Evolutionary conservation across 208 protist genomes (phyloP), one percentile per base, ranked within the genome.

Genomic region (Leishmania aethiopica): DNA sequence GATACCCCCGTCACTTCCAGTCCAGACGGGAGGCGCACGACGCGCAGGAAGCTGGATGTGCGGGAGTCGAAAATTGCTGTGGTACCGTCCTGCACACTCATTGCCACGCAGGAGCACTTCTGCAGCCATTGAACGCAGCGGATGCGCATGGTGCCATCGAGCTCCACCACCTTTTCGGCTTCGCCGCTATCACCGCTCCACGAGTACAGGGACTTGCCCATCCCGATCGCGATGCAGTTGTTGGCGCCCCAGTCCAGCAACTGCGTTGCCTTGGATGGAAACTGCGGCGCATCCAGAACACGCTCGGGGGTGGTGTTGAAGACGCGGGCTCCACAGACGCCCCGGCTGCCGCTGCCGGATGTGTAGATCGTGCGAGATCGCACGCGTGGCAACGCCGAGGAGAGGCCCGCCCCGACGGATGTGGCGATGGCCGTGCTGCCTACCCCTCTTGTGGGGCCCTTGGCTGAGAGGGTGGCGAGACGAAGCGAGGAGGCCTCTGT

Each of bases 231-330:
- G 57, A 97, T 88, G 85, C 90, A 90, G 79, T 97, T 95, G 82
- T 97, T 96, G 55, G 84, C 88, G 19, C 92, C 94, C 93, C 94
- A 97, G 87, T 97, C 88, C 55, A 97, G 87, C 45, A 96, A 88
- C 83, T 97, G 92, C 22, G 83, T 79, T 3, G 90, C 84, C 45
- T 82, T 75, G 62, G 82, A 51, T 17, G 91, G 90, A 79, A 96
- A 95, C 79, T 95, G 86, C 8, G 92, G 94, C 17, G 94, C 94
- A 77, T 96, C 94, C 47, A 97, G 85, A 8, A 96, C 91, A 35
- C 92, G 86, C 73, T 95, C 89, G 3, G 94, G 94, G 51, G 94
- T 95, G 5, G 92, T 90, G 85, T 87, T 90, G 71, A 95, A 86
- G 40, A 93, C 84, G 13, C 90, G 84, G n/a, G 79, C 66, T 19